Percentiles rank a stretch among this genome's conserved stretches.
Evolutionary conservation across 164 flowering plant species (phyloP).

Genomic region (Vitis riparia): DNA sequence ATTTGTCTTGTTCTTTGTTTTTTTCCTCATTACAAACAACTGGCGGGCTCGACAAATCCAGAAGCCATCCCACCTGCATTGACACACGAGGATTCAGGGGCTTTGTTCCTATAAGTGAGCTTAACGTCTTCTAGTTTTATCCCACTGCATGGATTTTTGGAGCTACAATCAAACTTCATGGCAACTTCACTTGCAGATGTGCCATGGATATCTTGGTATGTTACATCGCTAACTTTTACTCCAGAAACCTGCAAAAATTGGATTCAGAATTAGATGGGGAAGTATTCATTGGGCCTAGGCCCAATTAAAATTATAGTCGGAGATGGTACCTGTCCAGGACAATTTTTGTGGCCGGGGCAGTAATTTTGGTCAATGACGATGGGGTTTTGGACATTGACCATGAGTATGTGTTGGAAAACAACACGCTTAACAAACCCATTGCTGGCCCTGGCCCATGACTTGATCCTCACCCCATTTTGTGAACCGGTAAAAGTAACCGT

Average conservation of each 20-base stretch:
- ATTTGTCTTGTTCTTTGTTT: background rate
- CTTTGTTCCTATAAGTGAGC: conserved; percentile 29
- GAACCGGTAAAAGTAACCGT: conserved; percentile 43
- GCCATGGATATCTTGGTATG: conserved; percentile 41
- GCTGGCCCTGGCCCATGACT: conserved; percentile 77
- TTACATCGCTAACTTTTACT: conserved; percentile 38
- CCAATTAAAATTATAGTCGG: too few relatives aligned
- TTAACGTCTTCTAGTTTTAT: conserved; percentile 37
- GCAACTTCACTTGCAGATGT: conserved; percentile 51
- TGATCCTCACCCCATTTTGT: conserved; percentile 68
- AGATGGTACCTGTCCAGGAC: conserved; percentile 52
- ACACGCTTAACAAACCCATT: conserved; percentile 55
- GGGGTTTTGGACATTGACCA: conserved; percentile 58
- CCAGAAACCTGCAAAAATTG: conserved; percentile 29
- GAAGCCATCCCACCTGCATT: conserved; percentile 32
- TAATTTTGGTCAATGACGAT: conserved; percentile 74
- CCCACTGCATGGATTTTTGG: conserved; percentile 37
- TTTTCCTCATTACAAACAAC: conserved; percentile 27
- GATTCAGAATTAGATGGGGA: too few relatives aligned
- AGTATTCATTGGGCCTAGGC: too few relatives aligned
- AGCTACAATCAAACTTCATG: conserved; percentile 50
- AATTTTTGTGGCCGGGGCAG: conserved; percentile 49
- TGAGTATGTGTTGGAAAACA: conserved; percentile 40
- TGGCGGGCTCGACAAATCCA: conserved; percentile 30
- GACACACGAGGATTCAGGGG: conserved; percentile 28